Percentiles rank a stretch among this genome's conserved stretches.
These are phyloP conservation scores for Fraxinus sp. DNA, from an alignment of 305 asterid species.

Conservation along the genomic window DNA sequence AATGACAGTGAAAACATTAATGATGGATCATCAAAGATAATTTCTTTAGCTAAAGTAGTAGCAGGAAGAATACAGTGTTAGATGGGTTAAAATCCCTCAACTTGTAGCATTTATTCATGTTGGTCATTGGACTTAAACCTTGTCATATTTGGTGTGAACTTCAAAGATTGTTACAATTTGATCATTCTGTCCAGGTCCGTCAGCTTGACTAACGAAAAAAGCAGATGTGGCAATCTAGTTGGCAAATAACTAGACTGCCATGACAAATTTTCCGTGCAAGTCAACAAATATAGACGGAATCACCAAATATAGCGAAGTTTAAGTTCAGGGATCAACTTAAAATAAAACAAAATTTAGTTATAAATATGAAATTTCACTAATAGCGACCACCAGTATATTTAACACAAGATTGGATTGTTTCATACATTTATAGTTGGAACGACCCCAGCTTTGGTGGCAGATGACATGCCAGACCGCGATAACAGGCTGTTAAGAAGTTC, in stretches of 20 bases:
- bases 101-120: neutral
- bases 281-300: neutral
- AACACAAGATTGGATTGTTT: slow-evolving; percentile 12
- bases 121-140: neutral
- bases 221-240: neutral
- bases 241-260: neutral
- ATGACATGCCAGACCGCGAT: slow-evolving; percentile 60
- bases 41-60: slow-evolving; percentile 2
- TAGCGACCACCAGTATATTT: neutral
- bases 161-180: neutral
- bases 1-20: slow-evolving; percentile 1
- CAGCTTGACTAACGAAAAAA: neutral
- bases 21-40: slow-evolving; percentile 16
- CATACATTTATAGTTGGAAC: slow-evolving; percentile 63
- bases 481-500: slow-evolving; percentile 69
- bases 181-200: neutral
- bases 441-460: slow-evolving; percentile 48
- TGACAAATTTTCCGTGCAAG: neutral
- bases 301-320: neutral
- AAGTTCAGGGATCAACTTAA: neutral
- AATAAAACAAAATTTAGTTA: neutral
- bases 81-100: neutral
- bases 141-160: neutral
- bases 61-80: slow-evolving; percentile 11
- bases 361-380: neutral